A percentile compares a stretch with the other conserved stretches of the same genome.
These are phyloP conservation scores for Termitomyces sp. DNA, from an alignment of 768 basidiomycete genomes.

Conservation along the genomic window DNA sequence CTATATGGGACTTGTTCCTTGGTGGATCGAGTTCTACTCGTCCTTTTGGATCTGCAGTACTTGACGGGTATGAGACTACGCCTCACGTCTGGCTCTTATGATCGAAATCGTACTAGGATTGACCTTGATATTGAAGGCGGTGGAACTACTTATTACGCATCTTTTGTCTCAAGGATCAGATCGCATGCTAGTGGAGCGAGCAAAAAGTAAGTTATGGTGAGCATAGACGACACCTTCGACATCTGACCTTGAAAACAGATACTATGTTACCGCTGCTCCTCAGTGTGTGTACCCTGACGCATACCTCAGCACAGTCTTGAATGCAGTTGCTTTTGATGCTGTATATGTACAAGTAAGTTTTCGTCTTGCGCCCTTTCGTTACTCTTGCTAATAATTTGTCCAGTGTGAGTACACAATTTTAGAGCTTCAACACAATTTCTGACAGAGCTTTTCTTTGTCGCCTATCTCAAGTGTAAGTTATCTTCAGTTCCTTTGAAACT, in stretches of 20 bases:
- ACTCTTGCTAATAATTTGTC: background rate
- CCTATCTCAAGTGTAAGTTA: slow-evolving; percentile 7
- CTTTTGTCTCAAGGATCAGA: slow-evolving; percentile 45
- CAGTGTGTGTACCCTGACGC: slow-evolving; percentile 62
- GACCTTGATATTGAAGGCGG: slow-evolving; percentile 69
- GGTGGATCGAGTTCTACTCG: slow-evolving; percentile 56
- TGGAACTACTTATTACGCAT: slow-evolving; percentile 34
- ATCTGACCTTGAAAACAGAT: slow-evolving; percentile 25
- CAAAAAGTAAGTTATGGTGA: slow-evolving; percentile 34
- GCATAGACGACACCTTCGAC: background rate
- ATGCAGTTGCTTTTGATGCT: slow-evolving; percentile 57
- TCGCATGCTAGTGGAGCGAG: slow-evolving; percentile 38
- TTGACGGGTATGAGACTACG: slow-evolving; percentile 46
- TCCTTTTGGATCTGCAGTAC: slow-evolving; percentile 62
- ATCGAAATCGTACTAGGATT: slow-evolving; percentile 24
- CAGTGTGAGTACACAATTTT: slow-evolving; percentile 7
- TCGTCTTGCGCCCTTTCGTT: background rate
- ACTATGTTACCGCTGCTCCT: slow-evolving; percentile 52
- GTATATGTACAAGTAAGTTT: slow-evolving; percentile 60
- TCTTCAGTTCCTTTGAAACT: background rate
- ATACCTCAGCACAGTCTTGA: slow-evolving; percentile 45
- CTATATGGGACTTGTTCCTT: slow-evolving; percentile 63
- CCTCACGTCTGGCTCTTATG: background rate
- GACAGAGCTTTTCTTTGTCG: background rate
- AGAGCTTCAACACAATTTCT: background rate